Percentiles rank a stretch among this genome's conserved stretches.
phyloP scores from a whole-genome alignment of 495 filamentous ascomycete genomes.

The Podospora pseudoanserina region DNA sequence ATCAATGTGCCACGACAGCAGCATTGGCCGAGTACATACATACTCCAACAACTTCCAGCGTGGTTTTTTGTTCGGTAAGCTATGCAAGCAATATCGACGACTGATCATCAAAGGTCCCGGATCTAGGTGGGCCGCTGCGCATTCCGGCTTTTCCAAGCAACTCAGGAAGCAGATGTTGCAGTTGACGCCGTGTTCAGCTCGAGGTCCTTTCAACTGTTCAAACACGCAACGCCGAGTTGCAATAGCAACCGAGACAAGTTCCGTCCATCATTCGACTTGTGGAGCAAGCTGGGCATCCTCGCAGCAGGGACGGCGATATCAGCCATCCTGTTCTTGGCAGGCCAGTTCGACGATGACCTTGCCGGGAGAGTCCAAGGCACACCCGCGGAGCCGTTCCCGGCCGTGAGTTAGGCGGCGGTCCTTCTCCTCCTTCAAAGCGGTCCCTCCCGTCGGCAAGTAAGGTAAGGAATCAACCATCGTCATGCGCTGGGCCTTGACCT shows the following conservation, averaged over 20 bases:
- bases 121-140: not conserved
- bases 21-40: not conserved
- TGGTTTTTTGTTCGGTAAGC: slow-evolving; percentile 2
- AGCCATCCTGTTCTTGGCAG: slow-evolving; percentile 8
- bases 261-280: slow-evolving; percentile 1
- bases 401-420: not conserved
- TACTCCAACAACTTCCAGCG: not conserved
- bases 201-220: not conserved
- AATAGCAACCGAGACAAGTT: not conserved
- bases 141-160: not conserved
- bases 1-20: slow-evolving; percentile 15
- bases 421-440: slow-evolving; percentile 3
- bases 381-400: slow-evolving; percentile 1
- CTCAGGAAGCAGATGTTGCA: not conserved
- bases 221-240: not conserved
- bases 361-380: not conserved
- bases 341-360: slow-evolving; percentile 4
- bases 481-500: not conserved
- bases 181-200: slow-evolving; percentile 1
- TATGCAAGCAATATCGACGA: slow-evolving; percentile 1
- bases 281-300: slow-evolving; percentile 1
- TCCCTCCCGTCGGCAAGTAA: slow-evolving; percentile 9
- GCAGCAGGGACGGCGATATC: not conserved
- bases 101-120: not conserved
- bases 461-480: not conserved